Evolutionary conservation across 2,329 filamentous ascomycete genomes (phyloP), one percentile per base, ranked within the genome.

Genomic region (Aspergillus fumigatiaffinis): DNA sequence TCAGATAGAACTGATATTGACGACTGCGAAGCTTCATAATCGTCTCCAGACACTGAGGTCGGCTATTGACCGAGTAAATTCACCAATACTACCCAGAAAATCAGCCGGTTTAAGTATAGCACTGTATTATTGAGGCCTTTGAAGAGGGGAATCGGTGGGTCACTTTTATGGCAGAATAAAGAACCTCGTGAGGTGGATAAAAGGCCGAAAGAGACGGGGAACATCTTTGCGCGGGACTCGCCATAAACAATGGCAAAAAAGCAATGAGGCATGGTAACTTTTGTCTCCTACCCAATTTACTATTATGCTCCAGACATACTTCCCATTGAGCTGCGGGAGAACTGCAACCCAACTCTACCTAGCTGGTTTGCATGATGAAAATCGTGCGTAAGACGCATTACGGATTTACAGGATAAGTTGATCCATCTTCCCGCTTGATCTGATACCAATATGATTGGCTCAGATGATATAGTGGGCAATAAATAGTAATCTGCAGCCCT

Each of bases 401-500:
- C 14, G 2, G 32, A 35, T 35, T 35, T 35, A 17, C 32, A 17
- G 32, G 12, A 14, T 7, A 38, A 17, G 28, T 53, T 44, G 35
- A 25, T 52, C 20, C 21, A 48, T 48, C 48, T 29, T 50, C 48
- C 32, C 26, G 6, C 20, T 20, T 29, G 26, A 50, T 29, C n/a
- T 53, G 25, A 47, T 32, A 8, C 12, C 7, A 29, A 8, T 32
- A 32, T 26, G 26, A 41, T 47, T 49, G 9, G 29, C 52, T 50
- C 41, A 29, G 41, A 51, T 51, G n/a, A 54, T 47, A 50, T 28
- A 53, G 25, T 14, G 51, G 25, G 28, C 28, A 14, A 51, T 46
- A 56, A 32, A 5, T 35, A 17, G 12, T 35, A 35, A 55, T 60
- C 58, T 60, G 59, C 61, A 62, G 61, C 60, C 56, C 53, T 62